phyloP scores from a whole-genome alignment of 2,329 filamentous ascomycete species.

The Claviceps humidiphila region DNA sequence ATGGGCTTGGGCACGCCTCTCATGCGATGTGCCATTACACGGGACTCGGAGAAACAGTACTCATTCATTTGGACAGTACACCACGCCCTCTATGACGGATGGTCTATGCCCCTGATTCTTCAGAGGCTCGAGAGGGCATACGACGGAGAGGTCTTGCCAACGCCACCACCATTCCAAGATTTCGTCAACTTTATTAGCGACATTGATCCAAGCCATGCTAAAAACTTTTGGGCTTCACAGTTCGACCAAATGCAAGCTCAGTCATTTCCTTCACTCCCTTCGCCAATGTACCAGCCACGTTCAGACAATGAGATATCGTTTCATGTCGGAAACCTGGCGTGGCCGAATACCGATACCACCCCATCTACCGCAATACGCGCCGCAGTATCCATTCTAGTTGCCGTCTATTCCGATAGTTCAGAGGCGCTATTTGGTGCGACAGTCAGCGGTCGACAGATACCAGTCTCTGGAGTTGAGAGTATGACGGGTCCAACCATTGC shows the following conservation, averaged over 20 bases:
- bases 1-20: constrained; percentile 28
- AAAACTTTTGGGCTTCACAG: not conserved
- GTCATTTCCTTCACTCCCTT: not conserved
- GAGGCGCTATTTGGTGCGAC: constrained; percentile 18
- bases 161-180: constrained; percentile 19
- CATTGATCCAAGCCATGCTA: not conserved
- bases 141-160: constrained; percentile 15
- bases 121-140: constrained; percentile 26
- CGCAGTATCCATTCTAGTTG: constrained; percentile 19
- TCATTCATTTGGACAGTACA: constrained; percentile 28
- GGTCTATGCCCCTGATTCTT: constrained; percentile 31
- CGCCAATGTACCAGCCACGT: not conserved
- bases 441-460: constrained; percentile 13
- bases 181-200: constrained; percentile 24
- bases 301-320: constrained; percentile 23
- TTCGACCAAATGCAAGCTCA: not conserved
- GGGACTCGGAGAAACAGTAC: constrained; percentile 20
- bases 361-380: constrained; percentile 10
- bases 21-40: constrained; percentile 26
- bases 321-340: not conserved
- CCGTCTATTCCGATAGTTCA: constrained; percentile 18
- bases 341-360: constrained; percentile 12
- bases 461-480: constrained; percentile 12
- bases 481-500: constrained; percentile 17
- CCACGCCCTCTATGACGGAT: constrained; percentile 38